Percentiles rank a stretch among this genome's conserved stretches.
phyloP scores from a whole-genome alignment of 768 basidiomycete genomes.

The Hysterangium stoloniferum region DNA sequence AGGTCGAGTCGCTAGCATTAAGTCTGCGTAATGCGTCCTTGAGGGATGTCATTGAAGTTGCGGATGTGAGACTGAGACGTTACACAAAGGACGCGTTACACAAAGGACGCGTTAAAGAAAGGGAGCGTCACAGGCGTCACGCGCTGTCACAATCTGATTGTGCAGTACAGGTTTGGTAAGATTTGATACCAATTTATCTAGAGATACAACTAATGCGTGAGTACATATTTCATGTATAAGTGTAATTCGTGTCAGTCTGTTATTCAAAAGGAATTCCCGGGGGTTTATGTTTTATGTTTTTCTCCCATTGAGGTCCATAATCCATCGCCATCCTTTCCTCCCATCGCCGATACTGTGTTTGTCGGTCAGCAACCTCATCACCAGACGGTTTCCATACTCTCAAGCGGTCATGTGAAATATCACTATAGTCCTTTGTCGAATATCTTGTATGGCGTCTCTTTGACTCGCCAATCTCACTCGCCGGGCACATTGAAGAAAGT shows the following conservation, averaged over 20 bases:
- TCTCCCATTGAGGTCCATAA: constrained; percentile 8
- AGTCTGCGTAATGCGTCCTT: not conserved
- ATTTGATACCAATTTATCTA: not conserved
- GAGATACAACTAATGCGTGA: not conserved
- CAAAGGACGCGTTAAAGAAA: not conserved
- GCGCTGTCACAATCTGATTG: constrained; percentile 7
- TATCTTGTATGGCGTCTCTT: constrained; percentile 5
- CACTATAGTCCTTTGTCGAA: constrained; percentile 6
- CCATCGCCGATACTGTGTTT: constrained; percentile 2
- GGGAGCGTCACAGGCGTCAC: not conserved
- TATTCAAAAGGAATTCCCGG: constrained; percentile 9
- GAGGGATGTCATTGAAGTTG: not conserved
- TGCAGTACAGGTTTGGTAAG: not conserved
- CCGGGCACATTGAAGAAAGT: not conserved
- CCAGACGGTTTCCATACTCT: constrained; percentile 2
- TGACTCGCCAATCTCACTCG: not conserved
- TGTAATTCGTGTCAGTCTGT: not conserved
- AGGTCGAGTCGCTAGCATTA: not conserved
- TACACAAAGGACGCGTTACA: no score
- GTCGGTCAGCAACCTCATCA: not conserved
- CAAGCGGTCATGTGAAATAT: not conserved
- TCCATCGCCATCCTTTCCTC: constrained; percentile 5
- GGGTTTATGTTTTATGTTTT: not conserved
- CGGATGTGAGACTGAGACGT: not conserved
- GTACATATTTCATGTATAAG: not conserved